Percentiles rank a stretch among this genome's conserved stretches.
These are phyloP conservation scores for Phytophthora pisi DNA, from an alignment of 352 stramenopile genomes.

Conservation along the genomic window DNA sequence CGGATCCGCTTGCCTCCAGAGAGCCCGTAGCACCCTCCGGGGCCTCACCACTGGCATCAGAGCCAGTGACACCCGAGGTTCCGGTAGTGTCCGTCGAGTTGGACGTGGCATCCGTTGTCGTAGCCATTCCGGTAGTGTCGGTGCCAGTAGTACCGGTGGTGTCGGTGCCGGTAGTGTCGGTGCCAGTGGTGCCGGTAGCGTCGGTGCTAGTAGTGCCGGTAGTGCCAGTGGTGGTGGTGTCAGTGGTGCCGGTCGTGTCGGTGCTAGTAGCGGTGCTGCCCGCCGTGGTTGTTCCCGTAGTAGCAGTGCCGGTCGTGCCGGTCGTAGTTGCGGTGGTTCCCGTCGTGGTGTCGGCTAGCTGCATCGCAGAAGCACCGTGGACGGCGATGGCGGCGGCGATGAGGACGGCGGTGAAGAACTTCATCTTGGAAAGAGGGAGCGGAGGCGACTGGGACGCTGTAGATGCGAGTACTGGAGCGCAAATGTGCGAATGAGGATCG, in stretches of 20 bases:
- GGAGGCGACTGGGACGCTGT: constrained; percentile 12
- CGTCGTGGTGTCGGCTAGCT: background rate
- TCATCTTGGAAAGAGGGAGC: constrained; percentile 29
- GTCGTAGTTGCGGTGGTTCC: background rate
- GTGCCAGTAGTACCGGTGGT: background rate
- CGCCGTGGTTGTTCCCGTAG: background rate
- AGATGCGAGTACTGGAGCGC: constrained; percentile 28
- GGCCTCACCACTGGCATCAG: background rate
- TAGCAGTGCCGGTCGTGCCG: background rate
- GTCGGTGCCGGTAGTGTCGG: background rate
- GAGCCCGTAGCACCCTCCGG: background rate
- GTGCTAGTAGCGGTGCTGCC: constrained; percentile 1
- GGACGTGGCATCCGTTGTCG: background rate
- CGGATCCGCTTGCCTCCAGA: constrained; percentile 21
- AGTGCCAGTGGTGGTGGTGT: background rate
- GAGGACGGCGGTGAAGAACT: constrained; percentile 38
- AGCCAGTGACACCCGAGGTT: background rate
- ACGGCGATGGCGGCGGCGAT: constrained; percentile 25
- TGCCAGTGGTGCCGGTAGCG: background rate
- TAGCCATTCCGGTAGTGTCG: background rate
- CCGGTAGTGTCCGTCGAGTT: constrained; percentile 7
- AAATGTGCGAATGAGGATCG: constrained; percentile 43
- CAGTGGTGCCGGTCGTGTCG: background rate
- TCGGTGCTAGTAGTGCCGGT: background rate
- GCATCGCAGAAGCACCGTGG: constrained; percentile 11